Conservation (phyloP, 176 grass and related monocot species). For the Guadua angustifolia region DNA sequence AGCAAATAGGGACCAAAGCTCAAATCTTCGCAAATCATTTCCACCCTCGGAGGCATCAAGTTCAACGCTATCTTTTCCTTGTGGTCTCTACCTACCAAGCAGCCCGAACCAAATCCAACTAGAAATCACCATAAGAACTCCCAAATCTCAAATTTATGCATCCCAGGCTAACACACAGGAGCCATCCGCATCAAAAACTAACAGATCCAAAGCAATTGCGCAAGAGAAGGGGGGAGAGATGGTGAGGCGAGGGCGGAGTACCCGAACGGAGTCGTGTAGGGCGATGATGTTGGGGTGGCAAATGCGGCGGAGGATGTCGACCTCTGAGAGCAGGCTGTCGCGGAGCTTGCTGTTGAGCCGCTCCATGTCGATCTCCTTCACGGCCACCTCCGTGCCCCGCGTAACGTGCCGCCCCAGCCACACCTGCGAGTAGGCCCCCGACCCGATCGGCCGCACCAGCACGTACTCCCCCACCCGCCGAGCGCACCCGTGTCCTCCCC, state of each 20-base stretch:
- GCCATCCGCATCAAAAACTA: constrained; percentile 9
- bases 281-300: constrained; percentile 87
- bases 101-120: constrained; percentile 16
- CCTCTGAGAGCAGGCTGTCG: constrained; percentile 90
- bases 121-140: not conserved
- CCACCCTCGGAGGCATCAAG: not conserved
- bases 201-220: constrained; percentile 33
- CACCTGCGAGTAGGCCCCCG: constrained; percentile 88
- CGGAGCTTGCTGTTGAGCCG: constrained; percentile 82
- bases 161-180: constrained; percentile 10
- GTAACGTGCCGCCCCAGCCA: constrained; percentile 65
- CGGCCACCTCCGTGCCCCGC: constrained; percentile 67
- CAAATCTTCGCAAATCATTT: not conserved
- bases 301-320: constrained; percentile 80
- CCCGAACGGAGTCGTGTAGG: constrained; percentile 74
- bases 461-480: constrained; percentile 80
- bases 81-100: not conserved
- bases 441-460: constrained; percentile 65
- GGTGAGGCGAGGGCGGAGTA: constrained; percentile 12
- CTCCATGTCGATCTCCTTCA: constrained; percentile 93
- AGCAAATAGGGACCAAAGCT: constrained; percentile 2
- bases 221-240: not conserved
- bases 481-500: not conserved
- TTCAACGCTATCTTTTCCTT: not conserved
- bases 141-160: not conserved